Conservation (phyloP, 2,329 filamentous ascomycete genomes). For the Penicillium sp. region DNA sequence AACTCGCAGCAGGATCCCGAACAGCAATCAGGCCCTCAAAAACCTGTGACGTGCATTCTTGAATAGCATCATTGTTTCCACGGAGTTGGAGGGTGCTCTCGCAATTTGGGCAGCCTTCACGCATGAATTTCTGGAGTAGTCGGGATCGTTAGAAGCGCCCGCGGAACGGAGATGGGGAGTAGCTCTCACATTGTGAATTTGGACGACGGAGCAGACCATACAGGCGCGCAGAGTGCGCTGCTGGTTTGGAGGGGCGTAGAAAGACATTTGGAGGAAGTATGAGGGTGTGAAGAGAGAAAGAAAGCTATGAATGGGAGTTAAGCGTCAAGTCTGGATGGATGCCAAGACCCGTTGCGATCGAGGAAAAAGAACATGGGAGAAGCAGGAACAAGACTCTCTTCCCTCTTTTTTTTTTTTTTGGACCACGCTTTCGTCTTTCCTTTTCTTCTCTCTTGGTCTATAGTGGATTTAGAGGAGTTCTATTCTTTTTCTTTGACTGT, state of each 20-base stretch:
- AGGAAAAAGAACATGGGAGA: slow-evolving; percentile 22
- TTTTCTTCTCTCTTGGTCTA: slow-evolving; percentile 5
- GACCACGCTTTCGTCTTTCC: slow-evolving; percentile 1
- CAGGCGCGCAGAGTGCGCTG: slow-evolving; percentile 89
- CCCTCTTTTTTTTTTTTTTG: slow-evolving; percentile 3
- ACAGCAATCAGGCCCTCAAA: slow-evolving; percentile 91
- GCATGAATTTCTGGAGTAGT: slow-evolving; percentile 68
- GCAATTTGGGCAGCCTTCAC: slow-evolving; percentile 93
- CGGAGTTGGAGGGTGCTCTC: slow-evolving; percentile 84
- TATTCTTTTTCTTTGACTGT: neutral
- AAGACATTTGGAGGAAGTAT: slow-evolving; percentile 41
- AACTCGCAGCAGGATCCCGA: slow-evolving; percentile 76
- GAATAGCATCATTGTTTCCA: slow-evolving; percentile 74
- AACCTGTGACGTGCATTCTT: slow-evolving; percentile 91
- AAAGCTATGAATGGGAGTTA: slow-evolving; percentile 7
- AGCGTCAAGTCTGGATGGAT: slow-evolving; percentile 27
- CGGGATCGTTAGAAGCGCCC: neutral
- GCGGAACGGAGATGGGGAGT: slow-evolving; percentile 6
- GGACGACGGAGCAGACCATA: slow-evolving; percentile 97
- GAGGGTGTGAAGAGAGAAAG: slow-evolving; percentile 3
- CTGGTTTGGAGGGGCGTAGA: slow-evolving; percentile 70
- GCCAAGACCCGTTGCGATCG: slow-evolving; percentile 32
- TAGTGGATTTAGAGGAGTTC: neutral
- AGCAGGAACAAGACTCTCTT: slow-evolving; percentile 15
- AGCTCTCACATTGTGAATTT: slow-evolving; percentile 66